A percentile compares a stretch with the other conserved stretches of the same genome.
Evolutionary conservation across 768 basidiomycete genomes (phyloP).

Genomic region (Serpula lacrymans): DNA sequence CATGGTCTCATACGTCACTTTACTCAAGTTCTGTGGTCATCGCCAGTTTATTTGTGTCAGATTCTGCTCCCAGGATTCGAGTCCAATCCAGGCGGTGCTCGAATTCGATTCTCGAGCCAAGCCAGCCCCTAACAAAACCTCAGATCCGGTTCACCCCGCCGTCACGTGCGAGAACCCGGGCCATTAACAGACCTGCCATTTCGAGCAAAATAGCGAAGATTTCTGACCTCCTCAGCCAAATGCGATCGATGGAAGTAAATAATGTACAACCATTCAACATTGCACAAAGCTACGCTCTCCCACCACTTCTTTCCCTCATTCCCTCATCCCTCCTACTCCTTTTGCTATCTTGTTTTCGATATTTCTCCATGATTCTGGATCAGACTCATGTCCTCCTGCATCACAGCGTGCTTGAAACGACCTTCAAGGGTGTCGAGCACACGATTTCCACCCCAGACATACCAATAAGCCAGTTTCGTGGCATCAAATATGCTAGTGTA

Average conservation of each 20-base stretch:
- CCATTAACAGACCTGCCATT: constrained; percentile 16
- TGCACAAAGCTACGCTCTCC: constrained; percentile 12
- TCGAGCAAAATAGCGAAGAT: constrained; percentile 16
- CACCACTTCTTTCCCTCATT: not conserved
- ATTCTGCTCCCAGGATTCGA: constrained; percentile 1
- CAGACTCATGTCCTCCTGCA: constrained; percentile 34
- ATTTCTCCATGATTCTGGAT: constrained; percentile 24
- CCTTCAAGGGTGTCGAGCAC: constrained; percentile 66
- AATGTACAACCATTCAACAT: not conserved
- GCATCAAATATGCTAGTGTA: constrained; percentile 73
- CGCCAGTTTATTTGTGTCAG: no score
- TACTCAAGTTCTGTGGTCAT: no score
- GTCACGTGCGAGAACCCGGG: constrained; percentile 21
- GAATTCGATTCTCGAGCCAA: no score
- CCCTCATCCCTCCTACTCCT: not conserved
- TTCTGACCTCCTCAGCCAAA: constrained; percentile 12
- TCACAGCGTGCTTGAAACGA: constrained; percentile 55
- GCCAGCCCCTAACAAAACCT: not conserved
- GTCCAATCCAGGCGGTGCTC: constrained; percentile 1
- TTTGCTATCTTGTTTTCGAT: not conserved
- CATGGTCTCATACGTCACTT: no score
- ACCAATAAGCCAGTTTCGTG: constrained; percentile 68
- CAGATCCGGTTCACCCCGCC: constrained; percentile 1
- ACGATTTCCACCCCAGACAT: constrained; percentile 50
- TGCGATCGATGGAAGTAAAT: constrained; percentile 20